Evolutionary conservation across 2,329 filamentous ascomycete species (phyloP), one percentile per base, ranked within the genome.

Genomic region (Raffaelea arxii): DNA sequence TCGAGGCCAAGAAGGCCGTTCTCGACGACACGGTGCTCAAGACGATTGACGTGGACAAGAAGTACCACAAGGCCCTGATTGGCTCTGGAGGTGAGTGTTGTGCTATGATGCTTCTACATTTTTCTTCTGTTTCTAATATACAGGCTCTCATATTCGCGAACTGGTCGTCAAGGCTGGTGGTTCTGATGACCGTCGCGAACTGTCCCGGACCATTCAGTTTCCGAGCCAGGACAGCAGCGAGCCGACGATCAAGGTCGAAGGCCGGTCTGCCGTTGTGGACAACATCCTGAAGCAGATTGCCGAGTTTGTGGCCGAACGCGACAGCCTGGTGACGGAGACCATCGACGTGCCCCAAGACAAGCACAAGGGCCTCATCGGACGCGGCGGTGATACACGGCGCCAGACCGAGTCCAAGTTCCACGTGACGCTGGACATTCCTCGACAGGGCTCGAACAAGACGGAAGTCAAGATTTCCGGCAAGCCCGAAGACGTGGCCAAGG

Each of bases 201-300:
- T 92, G 56, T 86, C 89, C 44, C 86, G 91, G 52, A 88, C 91
- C 57, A 88, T 98, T 50, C 89, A 91, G 63, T 97, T 98, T 72
- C 92, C 92, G 48, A 89, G 90, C 62, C 82, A 86, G 54, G 90
- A 94, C 48, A 78, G 83, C 44, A 82, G 85, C 50, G 88, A 86
- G 39, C 87, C 84, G 59, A 77, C 76, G 23, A 95, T 98, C 65
- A 90, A 84, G 61, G 73, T 98, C 6, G 90, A 96, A 66, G 92
- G 92, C 25, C 83, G 84, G 41, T 81, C 79, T 51, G 80, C 81
- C 35, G 73, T 98, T 22, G 91, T 97, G 2, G 84, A 95, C 56
- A 94, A 87, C 67, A 94, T 98, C 56, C 74, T 91, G 58, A 75
- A 82, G 45, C 77, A 86, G 23, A 94, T 98, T 56, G 69, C 92